Evolutionary conservation across 2,329 filamentous ascomycete species (phyloP), one percentile per base, ranked within the genome.

Genomic region (Xylaria sp.): DNA sequence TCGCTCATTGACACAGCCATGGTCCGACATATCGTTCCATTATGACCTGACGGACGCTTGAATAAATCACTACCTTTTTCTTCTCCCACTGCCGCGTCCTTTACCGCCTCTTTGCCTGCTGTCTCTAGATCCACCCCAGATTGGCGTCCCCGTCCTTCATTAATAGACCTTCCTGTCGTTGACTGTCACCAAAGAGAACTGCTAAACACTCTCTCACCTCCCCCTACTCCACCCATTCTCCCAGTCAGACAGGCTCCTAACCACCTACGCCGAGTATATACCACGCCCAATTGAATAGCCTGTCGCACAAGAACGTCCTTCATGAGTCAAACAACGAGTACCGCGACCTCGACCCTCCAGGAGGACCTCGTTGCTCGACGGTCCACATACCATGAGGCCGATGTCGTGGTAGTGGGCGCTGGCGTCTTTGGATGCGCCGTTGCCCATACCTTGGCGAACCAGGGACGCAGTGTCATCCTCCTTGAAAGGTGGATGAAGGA

Each of bases 361-460:
- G 79, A 80, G 62, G 76, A 77, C 69, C 78, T 79, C 62, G 75
- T 77, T 65, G 77, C 83, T 67, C 79, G 83, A 62, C 82, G 86
- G 67, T 75, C 80, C 51, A 75, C 79, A 60, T 80, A 86, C 74
- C 87, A 89, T 74, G 86, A 89, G 72, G 87, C 86, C 66, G 95
- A 99, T 72, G 88, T 97, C 37, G 91, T 98, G 43, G 90, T 99
- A 55, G 90, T 99, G 38, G 95, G 95, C 68, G 95, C 92, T 2
- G 95, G 95, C 58, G 85, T 98, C 61, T 87, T 97, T 66, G 95
- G 95, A 42, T 96, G 92, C 76, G 92, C 94, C 19, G 82, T 93
- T 21, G 94, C 95, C 17, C 91, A 89, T 67, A 88, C 94, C 21
- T 84, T 98, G 47, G 94, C 91, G 62, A 89, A 91, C 71, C 95